Conservation (phyloP, 1,284 basidiomycete genomes). For the Leccinum huronense region DNA sequence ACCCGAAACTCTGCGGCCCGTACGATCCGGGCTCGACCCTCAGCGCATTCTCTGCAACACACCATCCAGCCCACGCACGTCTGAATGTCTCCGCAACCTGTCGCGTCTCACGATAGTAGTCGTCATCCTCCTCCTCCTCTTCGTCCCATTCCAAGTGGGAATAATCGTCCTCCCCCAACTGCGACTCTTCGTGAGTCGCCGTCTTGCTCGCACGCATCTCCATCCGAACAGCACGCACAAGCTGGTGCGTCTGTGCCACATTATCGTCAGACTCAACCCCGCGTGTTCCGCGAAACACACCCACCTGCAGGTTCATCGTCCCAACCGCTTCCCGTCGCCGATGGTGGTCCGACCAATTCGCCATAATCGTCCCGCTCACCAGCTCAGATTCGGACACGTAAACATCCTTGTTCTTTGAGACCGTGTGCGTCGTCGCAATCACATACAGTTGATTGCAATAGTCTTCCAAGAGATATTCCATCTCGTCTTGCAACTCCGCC, state of each 20-base stretch:
- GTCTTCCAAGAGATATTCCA: slow-evolving; percentile 37
- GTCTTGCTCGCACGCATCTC: slow-evolving; percentile 30
- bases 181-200: slow-evolving; percentile 16
- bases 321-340: slow-evolving; percentile 37
- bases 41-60: slow-evolving; percentile 33
- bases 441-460: slow-evolving; percentile 36
- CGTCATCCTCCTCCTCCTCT: slow-evolving; percentile 28
- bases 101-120: slow-evolving; percentile 27
- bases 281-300: slow-evolving; percentile 2
- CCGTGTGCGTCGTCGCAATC: slow-evolving; percentile 39
- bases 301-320: slow-evolving; percentile 45
- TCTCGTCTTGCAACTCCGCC: slow-evolving; percentile 36
- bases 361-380: slow-evolving; percentile 45
- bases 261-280: slow-evolving; percentile 3
- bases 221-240: slow-evolving; percentile 36
- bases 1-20: slow-evolving; percentile 43
- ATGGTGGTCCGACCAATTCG: slow-evolving; percentile 41
- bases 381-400: slow-evolving; percentile 42
- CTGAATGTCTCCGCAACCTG: slow-evolving; percentile 32
- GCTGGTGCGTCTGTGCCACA: slow-evolving; percentile 35
- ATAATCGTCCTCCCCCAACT: slow-evolving; percentile 26
- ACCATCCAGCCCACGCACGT: slow-evolving; percentile 42
- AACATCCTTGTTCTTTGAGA: slow-evolving; percentile 35
- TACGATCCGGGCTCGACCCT: slow-evolving; percentile 29
- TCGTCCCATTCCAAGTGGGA: slow-evolving; percentile 12